Conservation (phyloP, 2,329 filamentous ascomycete species). For the Balansia obtecta region DNA sequence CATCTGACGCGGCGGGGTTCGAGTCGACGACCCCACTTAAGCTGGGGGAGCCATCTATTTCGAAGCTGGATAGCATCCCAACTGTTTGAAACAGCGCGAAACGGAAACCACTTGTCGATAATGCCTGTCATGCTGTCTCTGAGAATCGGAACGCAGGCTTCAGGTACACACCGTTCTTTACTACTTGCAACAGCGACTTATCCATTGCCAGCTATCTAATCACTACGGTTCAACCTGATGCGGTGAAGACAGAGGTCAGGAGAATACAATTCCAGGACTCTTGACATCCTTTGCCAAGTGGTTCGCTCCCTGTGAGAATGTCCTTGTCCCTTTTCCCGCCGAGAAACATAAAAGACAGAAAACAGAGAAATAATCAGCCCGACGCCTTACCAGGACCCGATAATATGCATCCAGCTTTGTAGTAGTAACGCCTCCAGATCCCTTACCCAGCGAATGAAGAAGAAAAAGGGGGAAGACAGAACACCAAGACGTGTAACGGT, state of each 20-base stretch:
- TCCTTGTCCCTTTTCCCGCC: neutral
- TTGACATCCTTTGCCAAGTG: neutral
- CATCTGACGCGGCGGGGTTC: neutral
- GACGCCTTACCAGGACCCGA: slow-evolving; percentile 2
- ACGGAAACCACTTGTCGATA: no score
- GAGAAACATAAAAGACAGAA: no score
- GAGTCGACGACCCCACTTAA: neutral
- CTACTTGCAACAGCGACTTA: neutral
- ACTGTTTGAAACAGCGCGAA: no score
- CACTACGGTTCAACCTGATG: neutral
- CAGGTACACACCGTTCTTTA: neutral
- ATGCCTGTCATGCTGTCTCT: no score
- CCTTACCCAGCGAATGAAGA: neutral
- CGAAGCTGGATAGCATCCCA: no score
- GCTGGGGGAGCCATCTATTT: no score
- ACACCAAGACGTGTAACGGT: neutral
- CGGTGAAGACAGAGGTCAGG: neutral
- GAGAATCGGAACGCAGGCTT: no score
- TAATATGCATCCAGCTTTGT: slow-evolving; percentile 3
- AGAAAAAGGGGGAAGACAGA: neutral
- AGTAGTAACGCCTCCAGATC: slow-evolving; percentile 3
- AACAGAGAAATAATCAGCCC: neutral
- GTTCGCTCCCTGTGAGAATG: neutral
- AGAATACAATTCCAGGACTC: neutral
- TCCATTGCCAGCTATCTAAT: neutral